Base-by-base conservation (phyloP, 2,329 filamentous ascomycete genomes). In the Coniochaeta ligniaria region DNA sequence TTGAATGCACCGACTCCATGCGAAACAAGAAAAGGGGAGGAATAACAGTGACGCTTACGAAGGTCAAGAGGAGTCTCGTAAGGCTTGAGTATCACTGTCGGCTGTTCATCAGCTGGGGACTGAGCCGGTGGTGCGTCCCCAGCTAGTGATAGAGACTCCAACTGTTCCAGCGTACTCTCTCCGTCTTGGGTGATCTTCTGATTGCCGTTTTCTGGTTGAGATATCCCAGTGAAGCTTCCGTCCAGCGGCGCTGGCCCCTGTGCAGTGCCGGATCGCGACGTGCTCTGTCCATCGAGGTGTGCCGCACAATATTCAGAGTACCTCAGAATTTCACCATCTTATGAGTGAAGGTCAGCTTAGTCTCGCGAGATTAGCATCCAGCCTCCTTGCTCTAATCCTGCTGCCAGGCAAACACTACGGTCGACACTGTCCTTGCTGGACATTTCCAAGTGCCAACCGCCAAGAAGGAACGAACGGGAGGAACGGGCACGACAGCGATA, bases 11-110 rank as follows among this genome's bases (percentile, higher is more conserved):
- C 31, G 9, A 6, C 5, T 33, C 9, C 31, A 9, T 31, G 28
- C 28, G 28, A 31, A 31, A 31, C n/a, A n/a, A n/a, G n/a, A n/a
- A n/a, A n/a, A n/a, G n/a, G 31, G 31, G n/a, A 20, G 38, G 55
- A n/a, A 59, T 14, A 31, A 31, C 8, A 12, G 47, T 11, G 22
- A n/a, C 14, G 16, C 64, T 35, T 63, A 64, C 65, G 59, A 11
- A 58, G 26, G 16, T 62, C 56, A 6, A 63, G 61, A 24, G 62
- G 60, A 8, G 47, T 41, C 24, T 60, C 54, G 26, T 59, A 62
- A 1, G 57, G 8, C 57, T 41, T 41, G 11, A 24, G 31, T 3
- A 31, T 11, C 47, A 20, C 43, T 24, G 22, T 43, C 20, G 38
- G 57, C n/a, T 33, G 36, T 28, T 26, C 47, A 22, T 11, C 50